phyloP scores from a whole-genome alignment of 257 asterid species.

The Knoxia roxburghii region DNA sequence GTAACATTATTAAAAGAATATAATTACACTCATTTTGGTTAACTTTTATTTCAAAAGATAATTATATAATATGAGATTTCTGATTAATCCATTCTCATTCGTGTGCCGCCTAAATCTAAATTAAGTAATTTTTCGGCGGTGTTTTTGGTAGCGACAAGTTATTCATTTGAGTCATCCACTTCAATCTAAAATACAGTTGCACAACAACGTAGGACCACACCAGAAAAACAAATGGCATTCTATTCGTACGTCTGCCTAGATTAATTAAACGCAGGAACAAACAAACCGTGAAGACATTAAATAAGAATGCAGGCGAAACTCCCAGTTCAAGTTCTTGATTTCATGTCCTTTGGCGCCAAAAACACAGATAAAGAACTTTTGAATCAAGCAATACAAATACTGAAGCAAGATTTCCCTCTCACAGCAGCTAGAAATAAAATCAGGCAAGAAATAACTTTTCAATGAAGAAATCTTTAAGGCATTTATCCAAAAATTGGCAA shows the following conservation, averaged over 20 bases:
- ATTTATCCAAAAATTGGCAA: background rate
- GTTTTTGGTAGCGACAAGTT: too few species aligned
- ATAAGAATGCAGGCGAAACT: constrained; percentile 1
- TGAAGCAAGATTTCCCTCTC: background rate
- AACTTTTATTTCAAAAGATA: too few species aligned
- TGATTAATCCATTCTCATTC: too few species aligned
- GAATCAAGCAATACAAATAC: too few species aligned
- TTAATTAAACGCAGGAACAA: background rate
- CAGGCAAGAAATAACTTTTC: background rate
- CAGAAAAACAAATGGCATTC: background rate
- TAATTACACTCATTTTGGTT: too few species aligned
- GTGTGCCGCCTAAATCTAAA: too few species aligned
- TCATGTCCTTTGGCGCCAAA: background rate
- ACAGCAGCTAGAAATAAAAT: background rate
- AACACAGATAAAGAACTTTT: too few species aligned
- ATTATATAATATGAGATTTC: too few species aligned
- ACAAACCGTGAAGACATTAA: constrained; percentile 14
- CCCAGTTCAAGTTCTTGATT: background rate
- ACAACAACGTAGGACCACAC: constrained; percentile 7
- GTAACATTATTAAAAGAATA: too few species aligned
- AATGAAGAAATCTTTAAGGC: background rate
- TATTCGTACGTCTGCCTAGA: background rate
- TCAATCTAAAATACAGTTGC: too few species aligned
- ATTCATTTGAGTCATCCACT: too few species aligned
- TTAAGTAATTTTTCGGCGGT: too few species aligned